A percentile compares a stretch with the other conserved stretches of the same genome.
These are phyloP conservation scores for Acanthamoeba lenticulata DNA, from an alignment of 208 protist species.

Conservation along the genomic window DNA sequence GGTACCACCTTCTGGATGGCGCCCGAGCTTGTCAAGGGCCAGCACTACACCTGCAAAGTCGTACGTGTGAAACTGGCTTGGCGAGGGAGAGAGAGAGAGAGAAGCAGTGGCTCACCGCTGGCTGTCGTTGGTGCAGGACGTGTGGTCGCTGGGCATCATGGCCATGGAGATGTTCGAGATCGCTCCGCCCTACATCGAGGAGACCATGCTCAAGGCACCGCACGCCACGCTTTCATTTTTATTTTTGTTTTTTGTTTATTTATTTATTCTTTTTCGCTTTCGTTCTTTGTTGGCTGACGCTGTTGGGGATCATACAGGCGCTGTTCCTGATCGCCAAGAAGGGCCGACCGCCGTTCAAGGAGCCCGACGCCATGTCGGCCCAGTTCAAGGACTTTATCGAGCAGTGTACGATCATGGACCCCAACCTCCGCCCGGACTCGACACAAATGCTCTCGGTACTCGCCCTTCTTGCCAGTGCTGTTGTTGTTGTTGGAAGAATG, in stretches of 20 bases:
- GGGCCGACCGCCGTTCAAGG: slow-evolving; percentile 61
- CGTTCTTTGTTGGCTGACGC: background rate
- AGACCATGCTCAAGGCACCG: slow-evolving; percentile 43
- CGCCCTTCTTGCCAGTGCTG: background rate
- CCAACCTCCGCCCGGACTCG: background rate
- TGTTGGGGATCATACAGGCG: background rate
- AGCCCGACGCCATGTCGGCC: slow-evolving; percentile 38
- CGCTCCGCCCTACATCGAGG: slow-evolving; percentile 59
- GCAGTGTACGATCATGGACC: slow-evolving; percentile 36
- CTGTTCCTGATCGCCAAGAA: slow-evolving; percentile 64
- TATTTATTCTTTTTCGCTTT: background rate
- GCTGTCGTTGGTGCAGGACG: no score
- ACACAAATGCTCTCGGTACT: slow-evolving; percentile 18
- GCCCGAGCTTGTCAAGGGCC: slow-evolving; percentile 47
- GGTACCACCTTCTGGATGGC: slow-evolving; percentile 68
- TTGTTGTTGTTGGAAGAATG: no score
- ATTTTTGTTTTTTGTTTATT: background rate
- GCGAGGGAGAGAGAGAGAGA: no score
- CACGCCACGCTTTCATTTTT: background rate
- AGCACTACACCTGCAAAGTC: slow-evolving; percentile 44
- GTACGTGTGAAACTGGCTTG: no score
- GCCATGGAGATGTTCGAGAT: slow-evolving; percentile 58
- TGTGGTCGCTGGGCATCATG: slow-evolving; percentile 58
- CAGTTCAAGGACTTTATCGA: slow-evolving; percentile 68
- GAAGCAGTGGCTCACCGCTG: no score